Percentiles rank a stretch among this genome's conserved stretches.
These are phyloP conservation scores for Lactarius psammicola DNA, from an alignment of 768 basidiomycete species.

Conservation along the genomic window DNA sequence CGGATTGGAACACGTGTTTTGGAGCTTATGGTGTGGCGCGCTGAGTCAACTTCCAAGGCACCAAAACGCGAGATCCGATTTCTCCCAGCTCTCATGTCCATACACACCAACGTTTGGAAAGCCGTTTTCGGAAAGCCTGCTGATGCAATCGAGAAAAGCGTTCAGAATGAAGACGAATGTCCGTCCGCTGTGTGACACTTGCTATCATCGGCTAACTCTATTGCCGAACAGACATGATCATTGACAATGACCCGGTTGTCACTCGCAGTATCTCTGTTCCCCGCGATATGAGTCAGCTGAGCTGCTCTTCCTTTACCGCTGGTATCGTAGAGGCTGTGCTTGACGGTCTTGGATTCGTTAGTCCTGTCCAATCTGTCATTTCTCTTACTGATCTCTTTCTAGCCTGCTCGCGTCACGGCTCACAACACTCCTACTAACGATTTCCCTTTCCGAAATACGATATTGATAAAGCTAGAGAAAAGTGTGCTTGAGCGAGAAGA, in stretches of 20 bases:
- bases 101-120: slow-evolving; percentile 94
- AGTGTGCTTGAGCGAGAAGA: slow-evolving; percentile 93
- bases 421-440: slow-evolving; percentile 86
- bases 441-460: slow-evolving; percentile 85
- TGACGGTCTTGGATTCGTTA: slow-evolving; percentile 89
- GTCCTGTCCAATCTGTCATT: slow-evolving; percentile 37
- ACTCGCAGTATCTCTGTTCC: slow-evolving; percentile 94
- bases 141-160: slow-evolving; percentile 93
- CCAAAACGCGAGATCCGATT: slow-evolving; percentile 92
- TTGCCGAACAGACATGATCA: slow-evolving; percentile 80
- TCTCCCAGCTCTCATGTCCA: slow-evolving; percentile 86
- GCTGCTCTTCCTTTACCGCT: slow-evolving; percentile 96
- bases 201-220: slow-evolving; percentile 19
- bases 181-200: slow-evolving; percentile 32
- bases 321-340: slow-evolving; percentile 97
- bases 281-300: slow-evolving; percentile 88
- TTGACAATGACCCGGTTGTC: slow-evolving; percentile 92
- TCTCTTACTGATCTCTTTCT: slow-evolving; percentile 17
- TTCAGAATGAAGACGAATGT: slow-evolving; percentile 97
- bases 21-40: slow-evolving; percentile 80
- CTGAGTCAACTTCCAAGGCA: slow-evolving; percentile 75
- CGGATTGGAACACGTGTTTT: slow-evolving; percentile 85
- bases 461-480: slow-evolving; percentile 94
- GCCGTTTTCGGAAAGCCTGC: slow-evolving; percentile 92
- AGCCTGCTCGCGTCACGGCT: slow-evolving; percentile 97